Conservation (phyloP, 2,329 filamentous ascomycete species). For the Sporothrix protearum region DNA sequence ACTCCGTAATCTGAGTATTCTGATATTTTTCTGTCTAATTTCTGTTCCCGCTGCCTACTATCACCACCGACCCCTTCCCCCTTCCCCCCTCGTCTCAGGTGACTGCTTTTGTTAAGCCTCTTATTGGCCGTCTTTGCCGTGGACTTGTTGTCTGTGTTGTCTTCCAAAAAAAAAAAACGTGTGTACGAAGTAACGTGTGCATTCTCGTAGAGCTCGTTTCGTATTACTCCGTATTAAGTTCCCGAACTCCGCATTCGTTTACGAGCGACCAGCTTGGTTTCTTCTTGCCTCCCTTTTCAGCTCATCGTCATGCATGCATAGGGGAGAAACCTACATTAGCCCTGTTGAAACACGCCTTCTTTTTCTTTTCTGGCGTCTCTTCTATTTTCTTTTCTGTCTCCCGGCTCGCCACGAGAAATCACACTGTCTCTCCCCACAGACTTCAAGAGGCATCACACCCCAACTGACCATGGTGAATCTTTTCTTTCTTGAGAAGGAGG, state of each 20-base stretch:
- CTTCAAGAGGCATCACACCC: neutral
- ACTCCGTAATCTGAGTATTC: neutral
- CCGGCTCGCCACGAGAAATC: neutral
- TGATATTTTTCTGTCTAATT: neutral
- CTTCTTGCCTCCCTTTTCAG: conserved; percentile 4
- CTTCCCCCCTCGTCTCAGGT: neutral
- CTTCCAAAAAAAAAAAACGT: neutral
- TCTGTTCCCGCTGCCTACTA: neutral
- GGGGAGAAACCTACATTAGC: neutral
- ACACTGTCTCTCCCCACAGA: neutral
- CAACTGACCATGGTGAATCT: neutral
- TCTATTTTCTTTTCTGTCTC: neutral
- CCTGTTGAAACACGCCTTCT: conserved; percentile 5
- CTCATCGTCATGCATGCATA: conserved; percentile 3
- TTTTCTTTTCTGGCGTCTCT: neutral
- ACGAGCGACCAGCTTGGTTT: neutral
- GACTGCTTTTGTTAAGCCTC: neutral
- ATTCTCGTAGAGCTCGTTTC: too few relatives aligned
- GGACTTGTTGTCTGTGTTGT: neutral
- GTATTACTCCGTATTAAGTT: too few relatives aligned
- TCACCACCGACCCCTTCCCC: neutral
- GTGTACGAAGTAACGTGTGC: too few relatives aligned
- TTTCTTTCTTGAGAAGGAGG: neutral
- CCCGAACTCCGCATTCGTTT: neutral
- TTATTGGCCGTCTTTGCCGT: neutral